phyloP scores from a whole-genome alignment of 73 alveolate genomes.

The Paramecium biaurelia region DNA sequence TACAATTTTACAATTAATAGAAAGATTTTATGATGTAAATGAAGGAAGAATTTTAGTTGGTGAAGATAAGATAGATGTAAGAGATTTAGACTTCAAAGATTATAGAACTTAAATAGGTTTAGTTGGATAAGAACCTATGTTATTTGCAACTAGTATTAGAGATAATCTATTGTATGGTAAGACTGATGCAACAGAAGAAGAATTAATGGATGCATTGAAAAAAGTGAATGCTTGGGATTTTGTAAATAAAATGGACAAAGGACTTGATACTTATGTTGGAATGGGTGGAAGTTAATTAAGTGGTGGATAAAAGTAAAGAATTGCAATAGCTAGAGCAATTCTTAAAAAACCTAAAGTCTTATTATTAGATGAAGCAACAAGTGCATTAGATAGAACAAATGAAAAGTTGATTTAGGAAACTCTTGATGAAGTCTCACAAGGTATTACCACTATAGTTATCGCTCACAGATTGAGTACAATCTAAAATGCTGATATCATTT shows the following conservation, averaged over 20 bases:
- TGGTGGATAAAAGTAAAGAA: slow-evolving; percentile 70
- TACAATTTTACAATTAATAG: slow-evolving; percentile 73
- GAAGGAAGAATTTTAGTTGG: slow-evolving; percentile 70
- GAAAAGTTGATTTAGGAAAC: slow-evolving; percentile 58
- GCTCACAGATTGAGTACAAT: slow-evolving; percentile 88
- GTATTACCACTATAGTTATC: slow-evolving; percentile 74
- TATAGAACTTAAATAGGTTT: slow-evolving; percentile 83
- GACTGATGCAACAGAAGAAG: slow-evolving; percentile 87
- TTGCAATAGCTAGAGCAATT: slow-evolving; percentile 72
- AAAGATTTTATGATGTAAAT: slow-evolving; percentile 76
- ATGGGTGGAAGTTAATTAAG: slow-evolving; percentile 63
- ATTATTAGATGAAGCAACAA: slow-evolving; percentile 71
- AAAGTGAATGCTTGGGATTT: slow-evolving; percentile 75
- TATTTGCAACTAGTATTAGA: slow-evolving; percentile 79
- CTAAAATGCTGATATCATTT: slow-evolving; percentile 75
- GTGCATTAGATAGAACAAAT: slow-evolving; percentile 66
- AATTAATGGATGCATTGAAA: slow-evolving; percentile 81
- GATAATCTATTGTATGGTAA: slow-evolving; percentile 81
- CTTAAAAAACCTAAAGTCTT: slow-evolving; percentile 64
- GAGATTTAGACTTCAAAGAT: slow-evolving; percentile 46
- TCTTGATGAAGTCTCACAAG: slow-evolving; percentile 54
- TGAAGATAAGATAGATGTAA: slow-evolving; percentile 67
- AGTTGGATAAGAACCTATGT: slow-evolving; percentile 93
- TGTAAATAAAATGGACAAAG: slow-evolving; percentile 24
- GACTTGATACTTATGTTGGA: slow-evolving; percentile 64